Conservation (phyloP, 2,329 filamentous ascomycete species). For the Penicillium sp. region DNA sequence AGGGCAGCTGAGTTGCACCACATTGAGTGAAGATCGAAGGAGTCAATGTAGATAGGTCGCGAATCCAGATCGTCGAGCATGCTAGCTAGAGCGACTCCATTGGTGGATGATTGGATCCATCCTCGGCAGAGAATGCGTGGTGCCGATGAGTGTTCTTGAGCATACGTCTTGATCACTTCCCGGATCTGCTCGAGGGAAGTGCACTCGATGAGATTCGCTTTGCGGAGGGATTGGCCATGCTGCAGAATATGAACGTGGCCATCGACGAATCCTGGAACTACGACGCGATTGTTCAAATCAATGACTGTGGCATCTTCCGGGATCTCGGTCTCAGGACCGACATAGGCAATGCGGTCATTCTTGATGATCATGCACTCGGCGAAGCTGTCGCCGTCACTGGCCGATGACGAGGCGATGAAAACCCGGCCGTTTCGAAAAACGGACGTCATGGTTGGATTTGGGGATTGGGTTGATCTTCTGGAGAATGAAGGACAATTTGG, state of each 20-base stretch:
- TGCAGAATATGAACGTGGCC: slow-evolving; percentile 52
- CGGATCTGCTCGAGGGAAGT: slow-evolving; percentile 46
- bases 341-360: slow-evolving; percentile 42
- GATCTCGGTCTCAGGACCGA: slow-evolving; percentile 34
- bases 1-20: slow-evolving; percentile 52
- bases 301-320: slow-evolving; percentile 22
- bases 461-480: background rate
- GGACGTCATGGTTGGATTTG: slow-evolving; percentile 19
- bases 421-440: slow-evolving; percentile 37
- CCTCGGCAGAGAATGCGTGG: slow-evolving; percentile 47
- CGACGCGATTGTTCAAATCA: slow-evolving; percentile 39
- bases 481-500: background rate
- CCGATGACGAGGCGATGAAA: slow-evolving; percentile 22
- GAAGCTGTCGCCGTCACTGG: slow-evolving; percentile 19
- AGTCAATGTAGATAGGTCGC: slow-evolving; percentile 50
- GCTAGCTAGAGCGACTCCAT: slow-evolving; percentile 44
- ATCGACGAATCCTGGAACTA: slow-evolving; percentile 52
- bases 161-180: slow-evolving; percentile 41
- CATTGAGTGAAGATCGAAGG: slow-evolving; percentile 52
- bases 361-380: slow-evolving; percentile 41
- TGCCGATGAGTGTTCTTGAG: slow-evolving; percentile 38
- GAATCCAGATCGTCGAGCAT: slow-evolving; percentile 51
- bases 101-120: slow-evolving; percentile 52
- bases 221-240: slow-evolving; percentile 49
- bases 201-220: slow-evolving; percentile 45